phyloP scores from a whole-genome alignment of 176 grass and related monocot genomes.

The Typha latifolia region DNA sequence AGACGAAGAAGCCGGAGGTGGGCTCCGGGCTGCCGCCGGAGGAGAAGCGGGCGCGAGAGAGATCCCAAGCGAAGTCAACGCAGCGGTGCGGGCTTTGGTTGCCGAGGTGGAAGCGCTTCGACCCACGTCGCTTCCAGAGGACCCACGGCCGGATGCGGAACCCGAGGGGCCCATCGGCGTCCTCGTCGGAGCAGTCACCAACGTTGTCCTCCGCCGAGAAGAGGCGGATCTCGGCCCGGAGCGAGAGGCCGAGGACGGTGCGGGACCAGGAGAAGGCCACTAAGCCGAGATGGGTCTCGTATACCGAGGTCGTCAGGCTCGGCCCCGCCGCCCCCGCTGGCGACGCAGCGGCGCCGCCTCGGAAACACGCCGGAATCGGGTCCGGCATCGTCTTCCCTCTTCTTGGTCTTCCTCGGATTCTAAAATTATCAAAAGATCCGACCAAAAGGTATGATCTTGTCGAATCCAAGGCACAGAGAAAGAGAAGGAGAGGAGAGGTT shows the following conservation, averaged over 20 bases:
- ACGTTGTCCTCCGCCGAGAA: conserved; percentile 23
- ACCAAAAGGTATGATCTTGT: neutral
- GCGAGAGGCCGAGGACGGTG: conserved; percentile 56
- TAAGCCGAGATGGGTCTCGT: conserved; percentile 75
- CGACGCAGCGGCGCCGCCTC: conserved; percentile 10
- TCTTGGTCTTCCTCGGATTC: neutral
- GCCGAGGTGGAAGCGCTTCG: conserved; percentile 41
- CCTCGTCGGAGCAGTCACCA: conserved; percentile 17
- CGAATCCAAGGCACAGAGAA: neutral
- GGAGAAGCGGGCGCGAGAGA: conserved; percentile 55
- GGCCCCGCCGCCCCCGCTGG: conserved; percentile 22
- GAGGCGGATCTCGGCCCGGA: conserved; percentile 62
- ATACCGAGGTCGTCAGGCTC: conserved; percentile 61
- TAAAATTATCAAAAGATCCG: neutral
- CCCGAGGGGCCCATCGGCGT: conserved; percentile 27
- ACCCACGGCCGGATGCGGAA: conserved; percentile 59
- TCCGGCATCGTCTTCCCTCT: conserved; percentile 31
- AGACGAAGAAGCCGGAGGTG: conserved; percentile 56
- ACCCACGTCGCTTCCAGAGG: conserved; percentile 64
- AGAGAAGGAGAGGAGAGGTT: conserved; percentile 16
- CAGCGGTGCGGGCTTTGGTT: conserved; percentile 16
- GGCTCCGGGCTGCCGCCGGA: conserved; percentile 47
- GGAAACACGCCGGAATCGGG: conserved; percentile 41
- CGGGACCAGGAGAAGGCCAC: conserved; percentile 83
- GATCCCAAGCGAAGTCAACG: conserved; percentile 68